These are phyloP conservation scores for Alternaria consortialis DNA, from an alignment of 2,329 filamentous ascomycete species.

Conservation along the genomic window DNA sequence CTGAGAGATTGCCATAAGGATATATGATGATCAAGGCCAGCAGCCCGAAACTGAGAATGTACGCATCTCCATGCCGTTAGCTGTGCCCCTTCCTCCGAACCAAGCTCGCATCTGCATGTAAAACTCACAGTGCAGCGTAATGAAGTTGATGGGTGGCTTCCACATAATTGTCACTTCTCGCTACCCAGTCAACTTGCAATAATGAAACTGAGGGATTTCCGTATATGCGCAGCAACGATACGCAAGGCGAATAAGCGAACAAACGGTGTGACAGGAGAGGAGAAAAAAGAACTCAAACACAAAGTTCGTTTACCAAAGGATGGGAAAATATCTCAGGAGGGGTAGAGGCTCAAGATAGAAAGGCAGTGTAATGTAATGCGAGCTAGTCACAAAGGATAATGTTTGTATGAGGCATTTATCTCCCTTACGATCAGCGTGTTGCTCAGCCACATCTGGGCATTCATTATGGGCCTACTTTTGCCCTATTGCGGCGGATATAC, in stretches of 20 bases:
- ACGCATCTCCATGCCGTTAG: constrained; percentile 67
- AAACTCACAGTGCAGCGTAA: constrained; percentile 76
- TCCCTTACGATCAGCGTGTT: background rate
- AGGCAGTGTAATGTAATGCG: background rate
- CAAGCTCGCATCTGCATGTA: background rate
- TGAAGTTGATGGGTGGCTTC: constrained; percentile 68
- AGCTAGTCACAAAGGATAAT: background rate
- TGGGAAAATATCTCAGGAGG: background rate
- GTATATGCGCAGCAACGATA: background rate
- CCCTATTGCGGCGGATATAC: background rate
- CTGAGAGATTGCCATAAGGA: constrained; percentile 69
- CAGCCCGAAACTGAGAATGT: constrained; percentile 77
- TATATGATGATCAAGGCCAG: constrained; percentile 83
- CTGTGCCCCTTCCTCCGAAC: background rate
- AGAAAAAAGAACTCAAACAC: constrained; percentile 1
- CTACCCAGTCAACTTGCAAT: background rate
- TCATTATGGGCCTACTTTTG: background rate
- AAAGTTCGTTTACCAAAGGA: background rate
- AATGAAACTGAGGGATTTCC: constrained; percentile 5
- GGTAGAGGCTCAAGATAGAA: background rate
- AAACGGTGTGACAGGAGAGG: background rate
- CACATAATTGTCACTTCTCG: constrained; percentile 8
- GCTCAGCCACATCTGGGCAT: constrained; percentile 2
- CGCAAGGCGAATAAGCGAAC: background rate
- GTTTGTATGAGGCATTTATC: constrained; percentile 12